These are phyloP conservation scores for Casuarina equisetifolia DNA, from an alignment of 306 rosid species.

Conservation along the genomic window DNA sequence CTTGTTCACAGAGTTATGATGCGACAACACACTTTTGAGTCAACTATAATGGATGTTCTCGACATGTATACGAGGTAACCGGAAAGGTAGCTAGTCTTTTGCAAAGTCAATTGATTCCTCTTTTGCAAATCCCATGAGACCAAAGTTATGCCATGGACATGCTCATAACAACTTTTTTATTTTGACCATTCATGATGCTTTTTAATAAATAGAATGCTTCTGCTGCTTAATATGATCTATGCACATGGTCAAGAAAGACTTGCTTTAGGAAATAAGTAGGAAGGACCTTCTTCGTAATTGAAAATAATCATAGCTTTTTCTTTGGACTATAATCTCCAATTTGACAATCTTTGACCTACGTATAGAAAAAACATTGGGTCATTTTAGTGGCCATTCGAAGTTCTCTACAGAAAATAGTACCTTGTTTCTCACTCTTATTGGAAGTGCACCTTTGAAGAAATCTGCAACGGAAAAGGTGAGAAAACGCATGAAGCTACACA, in stretches of 20 bases:
- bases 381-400: not conserved
- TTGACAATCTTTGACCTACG: too few species aligned
- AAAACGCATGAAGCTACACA: too few species aligned
- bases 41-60: slow-evolving; percentile 85
- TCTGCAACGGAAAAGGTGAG: too few species aligned
- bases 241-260: too few species aligned
- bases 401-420: not conserved
- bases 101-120: slow-evolving; percentile 1
- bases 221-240: too few species aligned
- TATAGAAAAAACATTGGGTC: not conserved
- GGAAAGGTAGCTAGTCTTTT: slow-evolving; percentile 65
- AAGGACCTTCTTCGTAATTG: not conserved
- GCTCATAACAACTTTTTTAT: not conserved
- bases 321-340: too few species aligned
- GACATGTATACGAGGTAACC: slow-evolving; percentile 83
- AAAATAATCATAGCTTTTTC: not conserved
- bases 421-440: too few species aligned
- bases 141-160: not conserved
- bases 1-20: slow-evolving; percentile 81
- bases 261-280: not conserved
- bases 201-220: too few species aligned
- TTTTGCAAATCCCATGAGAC: slow-evolving; percentile 1
- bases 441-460: too few species aligned
- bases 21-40: slow-evolving; percentile 90
- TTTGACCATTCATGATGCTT: not conserved